Percentiles rank a stretch among this genome's conserved stretches.
phyloP scores from a whole-genome alignment of 2,329 filamentous ascomycete genomes.

The Penicillium sp. region DNA sequence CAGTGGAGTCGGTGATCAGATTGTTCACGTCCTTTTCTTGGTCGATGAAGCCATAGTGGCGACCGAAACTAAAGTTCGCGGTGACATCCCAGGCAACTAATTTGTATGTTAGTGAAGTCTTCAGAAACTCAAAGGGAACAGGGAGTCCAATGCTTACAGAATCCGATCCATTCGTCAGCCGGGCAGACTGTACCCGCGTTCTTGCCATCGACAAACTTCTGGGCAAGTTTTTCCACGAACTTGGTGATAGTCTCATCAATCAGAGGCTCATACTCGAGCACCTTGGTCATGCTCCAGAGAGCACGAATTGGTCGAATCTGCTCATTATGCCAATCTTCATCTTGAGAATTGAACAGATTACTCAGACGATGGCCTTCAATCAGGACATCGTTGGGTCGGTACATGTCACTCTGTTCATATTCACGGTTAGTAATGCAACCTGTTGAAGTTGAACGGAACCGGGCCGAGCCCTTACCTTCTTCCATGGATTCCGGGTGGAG shows the following conservation, averaged over 20 bases:
- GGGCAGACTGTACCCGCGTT: constrained; percentile 19
- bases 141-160: constrained; percentile 14
- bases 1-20: constrained; percentile 24
- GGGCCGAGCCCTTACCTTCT: constrained; percentile 13
- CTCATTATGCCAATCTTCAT: constrained; percentile 30
- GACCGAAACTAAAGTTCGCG: constrained; percentile 24
- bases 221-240: constrained; percentile 25
- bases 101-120: not conserved
- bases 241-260: constrained; percentile 29
- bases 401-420: constrained; percentile 30
- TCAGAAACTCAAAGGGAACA: not conserved
- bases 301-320: constrained; percentile 27
- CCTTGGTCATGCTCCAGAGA: constrained; percentile 30
- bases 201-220: constrained; percentile 22
- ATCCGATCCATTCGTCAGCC: constrained; percentile 25
- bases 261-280: constrained; percentile 28
- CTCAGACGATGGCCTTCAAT: constrained; percentile 27
- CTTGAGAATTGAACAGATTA: constrained; percentile 29
- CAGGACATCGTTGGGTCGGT: constrained; percentile 29
- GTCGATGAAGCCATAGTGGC: constrained; percentile 29
- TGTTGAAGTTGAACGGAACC: not conserved
- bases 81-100: constrained; percentile 28
- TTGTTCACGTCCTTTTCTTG: constrained; percentile 30
- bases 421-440: constrained; percentile 1
- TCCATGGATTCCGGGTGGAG: constrained; percentile 24